These are phyloP conservation scores for Globisporangium nagaii DNA, from an alignment of 352 stramenopile genomes.

Conservation along the genomic window DNA sequence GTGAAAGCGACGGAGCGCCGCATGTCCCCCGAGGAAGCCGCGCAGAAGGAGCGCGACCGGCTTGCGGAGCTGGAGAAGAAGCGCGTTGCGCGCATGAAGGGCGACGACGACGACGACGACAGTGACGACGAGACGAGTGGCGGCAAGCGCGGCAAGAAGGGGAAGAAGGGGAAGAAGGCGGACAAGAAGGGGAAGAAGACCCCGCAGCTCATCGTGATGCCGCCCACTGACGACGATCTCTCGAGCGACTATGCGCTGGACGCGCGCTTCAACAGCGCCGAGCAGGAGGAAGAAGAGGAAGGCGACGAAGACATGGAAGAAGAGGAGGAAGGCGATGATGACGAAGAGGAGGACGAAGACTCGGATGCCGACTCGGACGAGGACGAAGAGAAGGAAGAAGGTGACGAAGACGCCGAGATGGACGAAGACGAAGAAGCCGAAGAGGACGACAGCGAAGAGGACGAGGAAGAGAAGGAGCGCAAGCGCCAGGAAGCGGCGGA, in stretches of 20 bases:
- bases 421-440: constrained; percentile 81
- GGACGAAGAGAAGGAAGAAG: constrained; percentile 51
- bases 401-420: constrained; percentile 38
- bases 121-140: constrained; percentile 45
- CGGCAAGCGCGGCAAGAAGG: constrained; percentile 50
- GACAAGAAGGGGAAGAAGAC: constrained; percentile 18
- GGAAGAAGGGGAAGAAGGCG: constrained; percentile 20
- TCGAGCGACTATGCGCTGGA: constrained; percentile 82
- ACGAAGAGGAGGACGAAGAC: constrained; percentile 38
- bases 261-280: constrained; percentile 34
- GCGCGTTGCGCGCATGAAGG: constrained; percentile 93
- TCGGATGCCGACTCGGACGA: constrained; percentile 62
- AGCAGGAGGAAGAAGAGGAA: constrained; percentile 42
- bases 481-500: constrained; percentile 41
- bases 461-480: constrained; percentile 43
- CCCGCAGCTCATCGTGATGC: constrained; percentile 67
- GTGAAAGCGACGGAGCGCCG: constrained; percentile 91
- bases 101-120: constrained; percentile 69
- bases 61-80: constrained; percentile 91
- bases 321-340: constrained; percentile 24
- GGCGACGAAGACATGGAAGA: constrained; percentile 19
- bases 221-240: constrained; percentile 86
- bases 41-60: constrained; percentile 89
- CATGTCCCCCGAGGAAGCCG: constrained; percentile 93
- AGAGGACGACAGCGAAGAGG: constrained; percentile 59